phyloP scores from a whole-genome alignment of 495 filamentous ascomycete species.

The Recurvomyces mirabilis region DNA sequence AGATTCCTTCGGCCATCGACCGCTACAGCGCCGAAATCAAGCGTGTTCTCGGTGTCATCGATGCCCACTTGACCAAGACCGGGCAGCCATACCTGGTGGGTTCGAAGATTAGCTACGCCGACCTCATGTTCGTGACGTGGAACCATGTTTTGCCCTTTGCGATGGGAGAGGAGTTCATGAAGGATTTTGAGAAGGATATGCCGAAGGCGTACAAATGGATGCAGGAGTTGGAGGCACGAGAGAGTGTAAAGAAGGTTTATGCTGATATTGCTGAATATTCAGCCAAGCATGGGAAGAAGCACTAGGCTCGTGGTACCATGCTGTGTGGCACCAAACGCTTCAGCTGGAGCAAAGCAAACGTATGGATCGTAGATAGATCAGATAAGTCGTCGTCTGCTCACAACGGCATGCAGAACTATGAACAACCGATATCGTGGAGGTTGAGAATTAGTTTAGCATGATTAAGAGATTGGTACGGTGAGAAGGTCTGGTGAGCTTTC shows the following conservation, averaged over 20 bases:
- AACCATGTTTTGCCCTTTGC: slow-evolving; percentile 18
- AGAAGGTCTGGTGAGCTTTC: no score
- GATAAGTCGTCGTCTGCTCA: no score
- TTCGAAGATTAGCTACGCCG: slow-evolving; percentile 39
- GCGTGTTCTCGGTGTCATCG: slow-evolving; percentile 39
- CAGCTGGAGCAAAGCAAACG: no score
- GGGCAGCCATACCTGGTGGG: slow-evolving; percentile 38
- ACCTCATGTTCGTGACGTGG: slow-evolving; percentile 40
- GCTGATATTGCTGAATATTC: slow-evolving; percentile 8
- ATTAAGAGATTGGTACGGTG: no score
- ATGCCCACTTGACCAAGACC: slow-evolving; percentile 28
- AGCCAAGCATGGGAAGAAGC: no score
- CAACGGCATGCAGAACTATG: no score
- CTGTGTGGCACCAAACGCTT: no score
- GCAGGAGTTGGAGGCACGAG: slow-evolving; percentile 9
- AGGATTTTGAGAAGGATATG: slow-evolving; percentile 24
- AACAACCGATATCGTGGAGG: no score
- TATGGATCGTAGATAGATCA: no score
- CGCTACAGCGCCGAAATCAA: slow-evolving; percentile 39
- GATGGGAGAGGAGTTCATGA: slow-evolving; percentile 32
- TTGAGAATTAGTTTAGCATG: no score
- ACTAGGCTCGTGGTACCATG: no score
- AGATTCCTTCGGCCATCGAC: slow-evolving; percentile 33
- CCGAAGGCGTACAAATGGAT: slow-evolving; percentile 16
- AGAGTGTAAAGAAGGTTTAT: slow-evolving; percentile 14